A percentile compares a stretch with the other conserved stretches of the same genome.
phyloP scores from a whole-genome alignment of 495 filamentous ascomycete species.

The Ascodesmis nigricans region DNA sequence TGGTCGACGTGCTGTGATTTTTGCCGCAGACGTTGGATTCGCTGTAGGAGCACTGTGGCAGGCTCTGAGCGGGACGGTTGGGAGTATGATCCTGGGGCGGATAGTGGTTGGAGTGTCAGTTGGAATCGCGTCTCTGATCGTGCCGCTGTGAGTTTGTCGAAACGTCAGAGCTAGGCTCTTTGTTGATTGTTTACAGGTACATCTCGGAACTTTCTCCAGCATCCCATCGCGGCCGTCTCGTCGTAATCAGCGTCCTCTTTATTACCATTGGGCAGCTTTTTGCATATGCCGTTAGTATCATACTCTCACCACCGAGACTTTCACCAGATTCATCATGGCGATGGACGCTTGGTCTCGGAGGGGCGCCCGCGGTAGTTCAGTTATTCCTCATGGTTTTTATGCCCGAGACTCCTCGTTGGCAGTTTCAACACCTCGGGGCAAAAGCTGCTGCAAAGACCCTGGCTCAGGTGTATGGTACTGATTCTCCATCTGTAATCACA shows the following conservation, averaged over 20 bases:
- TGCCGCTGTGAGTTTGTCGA: slow-evolving; percentile 37
- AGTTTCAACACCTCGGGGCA: slow-evolving; percentile 42
- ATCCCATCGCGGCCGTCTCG: slow-evolving; percentile 47
- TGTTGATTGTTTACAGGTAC: slow-evolving; percentile 30
- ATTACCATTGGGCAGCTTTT: slow-evolving; percentile 72
- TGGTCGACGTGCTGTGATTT: slow-evolving; percentile 54
- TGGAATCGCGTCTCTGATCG: slow-evolving; percentile 60
- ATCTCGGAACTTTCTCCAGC: slow-evolving; percentile 70
- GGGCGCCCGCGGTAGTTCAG: slow-evolving; percentile 52
- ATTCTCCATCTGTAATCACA: slow-evolving; percentile 6
- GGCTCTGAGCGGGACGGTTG: slow-evolving; percentile 38
- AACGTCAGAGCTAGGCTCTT: slow-evolving; percentile 1
- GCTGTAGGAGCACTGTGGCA: slow-evolving; percentile 51
- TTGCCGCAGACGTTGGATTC: slow-evolving; percentile 63
- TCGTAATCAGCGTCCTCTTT: slow-evolving; percentile 56
- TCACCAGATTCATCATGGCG: slow-evolving; percentile 44
- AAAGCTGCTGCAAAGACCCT: slow-evolving; percentile 40
- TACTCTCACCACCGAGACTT: slow-evolving; percentile 23
- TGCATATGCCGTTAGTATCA: slow-evolving; percentile 59
- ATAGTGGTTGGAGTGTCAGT: slow-evolving; percentile 63
- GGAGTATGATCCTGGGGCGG: slow-evolving; percentile 54
- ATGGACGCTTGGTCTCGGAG: slow-evolving; percentile 77
- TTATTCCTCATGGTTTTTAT: slow-evolving; percentile 39
- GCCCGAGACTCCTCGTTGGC: slow-evolving; percentile 75
- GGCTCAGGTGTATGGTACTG: slow-evolving; percentile 35